Evolutionary conservation across 1,284 basidiomycete species (phyloP).

Genomic region (Agaricales sp.): DNA sequence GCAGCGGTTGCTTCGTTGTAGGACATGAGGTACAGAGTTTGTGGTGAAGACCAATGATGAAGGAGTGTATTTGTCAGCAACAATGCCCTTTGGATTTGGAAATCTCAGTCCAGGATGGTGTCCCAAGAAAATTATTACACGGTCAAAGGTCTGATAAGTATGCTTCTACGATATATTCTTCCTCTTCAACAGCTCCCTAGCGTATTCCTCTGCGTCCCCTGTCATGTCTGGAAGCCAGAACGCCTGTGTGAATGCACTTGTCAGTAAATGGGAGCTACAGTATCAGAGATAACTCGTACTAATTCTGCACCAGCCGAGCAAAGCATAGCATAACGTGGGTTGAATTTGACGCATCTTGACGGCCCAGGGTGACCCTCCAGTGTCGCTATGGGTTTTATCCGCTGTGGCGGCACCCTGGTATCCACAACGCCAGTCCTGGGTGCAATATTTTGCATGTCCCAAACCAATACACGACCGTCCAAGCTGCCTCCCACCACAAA

Average conservation of each 20-base stretch:
- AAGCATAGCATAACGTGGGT: conserved; percentile 84
- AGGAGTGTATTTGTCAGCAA: too few species aligned
- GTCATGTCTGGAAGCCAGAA: too few species aligned
- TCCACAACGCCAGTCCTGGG: conserved; percentile 39
- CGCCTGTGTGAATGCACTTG: conserved; percentile 31
- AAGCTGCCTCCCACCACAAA: conserved; percentile 78
- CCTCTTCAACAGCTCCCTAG: too few species aligned
- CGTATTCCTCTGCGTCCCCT: too few species aligned
- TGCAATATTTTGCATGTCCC: conserved; percentile 66
- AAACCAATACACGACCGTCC: conserved; percentile 71
- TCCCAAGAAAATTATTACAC: too few species aligned
- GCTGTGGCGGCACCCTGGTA: conserved; percentile 36
- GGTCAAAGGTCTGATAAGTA: too few species aligned
- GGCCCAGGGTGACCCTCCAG: conserved; percentile 77
- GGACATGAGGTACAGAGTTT: too few species aligned
- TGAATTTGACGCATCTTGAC: conserved; percentile 78
- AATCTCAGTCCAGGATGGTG: too few species aligned
- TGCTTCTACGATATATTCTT: background rate
- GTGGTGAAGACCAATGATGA: too few species aligned
- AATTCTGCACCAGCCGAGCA: conserved; percentile 78
- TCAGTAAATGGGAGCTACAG: conserved; percentile 78
- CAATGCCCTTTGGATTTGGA: too few species aligned
- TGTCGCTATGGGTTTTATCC: conserved; percentile 43
- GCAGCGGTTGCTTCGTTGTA: background rate
- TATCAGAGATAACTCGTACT: conserved; percentile 36